Base-by-base conservation (phyloP, 768 basidiomycete genomes). In the Amanita molliuscula region DNA sequence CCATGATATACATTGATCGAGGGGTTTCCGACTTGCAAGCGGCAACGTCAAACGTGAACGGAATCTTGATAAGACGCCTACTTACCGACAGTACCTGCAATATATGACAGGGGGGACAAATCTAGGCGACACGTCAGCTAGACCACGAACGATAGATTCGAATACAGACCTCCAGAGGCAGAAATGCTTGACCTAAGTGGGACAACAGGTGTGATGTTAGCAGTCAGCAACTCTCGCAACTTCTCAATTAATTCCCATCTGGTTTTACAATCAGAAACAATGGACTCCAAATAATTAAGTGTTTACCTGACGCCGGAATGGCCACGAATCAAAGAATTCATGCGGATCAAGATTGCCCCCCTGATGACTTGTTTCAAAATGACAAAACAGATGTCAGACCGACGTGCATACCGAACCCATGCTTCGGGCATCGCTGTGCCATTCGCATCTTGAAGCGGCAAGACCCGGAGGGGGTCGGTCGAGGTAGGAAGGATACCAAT, bases 301-400 rank as follows among this genome's bases (percentile, higher is more conserved):
- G 7, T 11, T 11, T 18, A 71, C 63, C 83, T 75, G n/a, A 88
- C 77, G 36, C 82, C 86, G 21, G 85, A 88, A 63, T 89, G 87
- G 0, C 84, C 87, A 35, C 87, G 79, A 56, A 87, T 81, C 45
- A 90, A 75, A 0, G 84, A 86, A 62, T 90, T 90, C 76, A 84
- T 82, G 54, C 88, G 79, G 54, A 90, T 74, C 21, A 86, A 63
- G 56, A 89, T 88, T 0, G 86, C 84, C 33, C 82, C 86, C 23
- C 83, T 80, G 26, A 67, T 65, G 11, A 42, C 26, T 4, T 63
- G 55, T 52, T 68, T 65, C 21, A 72, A 67, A 65, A 69, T 62
- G 62, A 62, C 16, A 63, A 58, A 3, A 56, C 63, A 68, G 1
- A 62, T 58, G 15, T 48, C 54, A 16, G 58, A n/a, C 26, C 41